Conservation (phyloP, 2,329 filamentous ascomycete genomes). For the Beauveria varroae region DNA sequence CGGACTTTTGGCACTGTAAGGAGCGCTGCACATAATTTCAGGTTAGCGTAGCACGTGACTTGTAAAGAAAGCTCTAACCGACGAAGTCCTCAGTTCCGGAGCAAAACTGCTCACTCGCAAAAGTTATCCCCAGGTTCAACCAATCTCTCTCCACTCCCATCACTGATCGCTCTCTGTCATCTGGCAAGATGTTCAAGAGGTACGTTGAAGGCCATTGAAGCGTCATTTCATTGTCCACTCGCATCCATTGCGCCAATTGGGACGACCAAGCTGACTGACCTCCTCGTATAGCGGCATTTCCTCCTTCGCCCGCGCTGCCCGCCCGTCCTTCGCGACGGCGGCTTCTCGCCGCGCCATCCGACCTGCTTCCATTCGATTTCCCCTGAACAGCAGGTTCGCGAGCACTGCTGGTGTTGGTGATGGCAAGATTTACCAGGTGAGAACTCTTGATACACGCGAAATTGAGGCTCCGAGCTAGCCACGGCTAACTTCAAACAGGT, state of each 20-base stretch:
- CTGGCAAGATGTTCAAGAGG: constrained; percentile 78
- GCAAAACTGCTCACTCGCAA: constrained; percentile 43
- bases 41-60: constrained; percentile 28
- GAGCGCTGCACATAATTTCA: constrained; percentile 10
- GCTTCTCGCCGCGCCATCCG: constrained; percentile 49
- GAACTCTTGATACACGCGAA: constrained; percentile 17
- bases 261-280: constrained; percentile 19
- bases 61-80: constrained; percentile 35
- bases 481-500: constrained; percentile 57
- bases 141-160: constrained; percentile 52
- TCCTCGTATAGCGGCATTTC: constrained; percentile 53
- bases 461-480: constrained; percentile 23
- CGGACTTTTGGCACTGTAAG: constrained; percentile 9
- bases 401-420: constrained; percentile 50
- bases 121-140: constrained; percentile 41
- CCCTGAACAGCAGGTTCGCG: constrained; percentile 50
- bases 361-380: constrained; percentile 48
- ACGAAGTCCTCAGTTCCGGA: constrained; percentile 34
- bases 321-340: constrained; percentile 52
- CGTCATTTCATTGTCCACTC: constrained; percentile 19
- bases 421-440: constrained; percentile 64
- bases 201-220: constrained; percentile 39
- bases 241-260: constrained; percentile 35
- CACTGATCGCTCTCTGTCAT: constrained; percentile 58
- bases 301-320: constrained; percentile 55